Evolutionary conservation across 331 rosid species (phyloP).

Genomic region (Acacia pycnantha): DNA sequence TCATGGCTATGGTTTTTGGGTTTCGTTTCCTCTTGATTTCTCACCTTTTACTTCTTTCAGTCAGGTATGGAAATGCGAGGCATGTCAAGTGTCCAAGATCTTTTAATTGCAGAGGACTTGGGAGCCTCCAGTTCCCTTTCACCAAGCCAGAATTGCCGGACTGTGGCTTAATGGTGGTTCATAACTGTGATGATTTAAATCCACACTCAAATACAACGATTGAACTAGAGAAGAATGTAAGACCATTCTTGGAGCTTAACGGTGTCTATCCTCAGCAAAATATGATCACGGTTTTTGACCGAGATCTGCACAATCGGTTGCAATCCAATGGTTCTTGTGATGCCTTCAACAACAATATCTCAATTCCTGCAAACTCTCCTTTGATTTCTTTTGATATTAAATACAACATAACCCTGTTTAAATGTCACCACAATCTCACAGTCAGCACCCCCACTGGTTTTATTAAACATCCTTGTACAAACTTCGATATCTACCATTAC

Average conservation of each 20-base stretch:
- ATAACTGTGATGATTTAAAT: neutral
- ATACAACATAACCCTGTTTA: neutral
- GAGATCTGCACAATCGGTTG: neutral
- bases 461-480: neutral
- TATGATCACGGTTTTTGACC: neutral
- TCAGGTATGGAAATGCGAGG: neutral
- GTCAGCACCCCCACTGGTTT: neutral
- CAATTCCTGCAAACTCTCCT: constrained; percentile 5
- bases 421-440: neutral
- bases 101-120: neutral
- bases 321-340: neutral
- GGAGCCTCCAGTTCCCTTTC: neutral
- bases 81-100: neutral
- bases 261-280: neutral
- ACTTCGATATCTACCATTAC: neutral
- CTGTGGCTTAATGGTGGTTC: constrained; percentile 5
- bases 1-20: neutral
- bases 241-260: neutral
- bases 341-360: neutral
- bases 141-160: neutral
- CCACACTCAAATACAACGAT: neutral
- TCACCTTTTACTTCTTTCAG: neutral
- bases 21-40: neutral
- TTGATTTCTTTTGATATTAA: neutral
- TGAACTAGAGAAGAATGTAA: neutral